Evolutionary conservation across 768 basidiomycete genomes (phyloP), one percentile per base, ranked within the genome.

Genomic region (Tulasnella sp.): DNA sequence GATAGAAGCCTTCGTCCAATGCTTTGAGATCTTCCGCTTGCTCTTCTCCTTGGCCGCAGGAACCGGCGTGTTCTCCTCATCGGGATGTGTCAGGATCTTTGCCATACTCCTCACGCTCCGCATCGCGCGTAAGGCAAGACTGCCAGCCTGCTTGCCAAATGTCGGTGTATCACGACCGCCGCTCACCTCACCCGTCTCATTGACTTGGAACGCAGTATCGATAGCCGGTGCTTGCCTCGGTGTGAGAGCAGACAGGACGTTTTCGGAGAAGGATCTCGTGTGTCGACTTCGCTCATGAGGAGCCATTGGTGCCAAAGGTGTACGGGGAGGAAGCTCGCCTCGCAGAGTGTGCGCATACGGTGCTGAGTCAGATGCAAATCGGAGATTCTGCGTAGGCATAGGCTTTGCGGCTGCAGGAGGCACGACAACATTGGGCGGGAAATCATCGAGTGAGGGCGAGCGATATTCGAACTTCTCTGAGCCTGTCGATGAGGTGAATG

Each of bases 91-190:
- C 10, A 56, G 44, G 24, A 89, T 81, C 31, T 81, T 73, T 2
- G 87, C 87, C 43, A 89, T 69, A 2, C 81, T 83, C 25, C 82
- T 75, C 63, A 91, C 81, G 12, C 82, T 84, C 44, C 83, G 76
- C 73, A 90, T 89, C 3, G 87, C 87, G 4, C 87, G 79, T 27
- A 89, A 60, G 0, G 87, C 87, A 44, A 90, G 85, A 0, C 84
- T 87, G 29, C 77, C 45, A n/a, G 45, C n/a, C 19, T 27, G 45
- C 10, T 48, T 27, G 19, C 45, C 19, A 21, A 48, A 21, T 48
- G 25, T 27, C 4, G 54, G 54, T 8, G 54, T 43, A 9, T 46
- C 30, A 4, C 42, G 19, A 15, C 54, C 54, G 29, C 54, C 38
- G 4, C 5, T 2, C n/a, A 10, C 53, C 10, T 38, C 15, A 42